A percentile compares a stretch with the other conserved stretches of the same genome.
Evolutionary conservation across 768 basidiomycete genomes (phyloP).

Genomic region (Zangia roseola): DNA sequence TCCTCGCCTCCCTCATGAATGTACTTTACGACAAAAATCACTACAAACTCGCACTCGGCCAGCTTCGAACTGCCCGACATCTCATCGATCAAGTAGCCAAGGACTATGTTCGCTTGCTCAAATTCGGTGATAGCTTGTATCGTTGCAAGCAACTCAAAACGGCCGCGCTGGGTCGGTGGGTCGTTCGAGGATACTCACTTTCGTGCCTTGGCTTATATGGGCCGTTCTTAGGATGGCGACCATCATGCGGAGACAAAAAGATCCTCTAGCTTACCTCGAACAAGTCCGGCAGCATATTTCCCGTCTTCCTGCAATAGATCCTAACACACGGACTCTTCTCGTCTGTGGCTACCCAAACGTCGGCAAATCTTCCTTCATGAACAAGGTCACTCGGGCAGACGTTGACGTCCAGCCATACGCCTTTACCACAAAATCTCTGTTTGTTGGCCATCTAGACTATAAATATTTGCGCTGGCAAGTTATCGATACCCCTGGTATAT

Average conservation of each 20-base stretch:
- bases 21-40: slow-evolving; percentile 99
- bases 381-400: slow-evolving; percentile 98
- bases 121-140: slow-evolving; percentile 97
- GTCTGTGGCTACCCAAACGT: slow-evolving; percentile 99
- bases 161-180: slow-evolving; percentile 94
- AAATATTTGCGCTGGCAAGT: slow-evolving; percentile 99
- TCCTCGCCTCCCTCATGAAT: slow-evolving; percentile 93
- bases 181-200: slow-evolving; percentile 10
- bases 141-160: slow-evolving; percentile 98
- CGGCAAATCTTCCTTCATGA: slow-evolving; percentile 98
- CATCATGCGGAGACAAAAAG: slow-evolving; percentile 97
- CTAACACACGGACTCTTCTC: slow-evolving; percentile 94
- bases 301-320: slow-evolving; percentile 97
- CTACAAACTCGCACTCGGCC: slow-evolving; percentile 97
- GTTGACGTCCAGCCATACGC: slow-evolving; percentile 99
- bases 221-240: slow-evolving; percentile 83
- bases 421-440: slow-evolving; percentile 98
- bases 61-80: slow-evolving; percentile 93
- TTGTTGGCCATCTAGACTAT: slow-evolving; percentile 98
- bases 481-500: slow-evolving; percentile 97
- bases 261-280: slow-evolving; percentile 96
- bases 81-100: slow-evolving; percentile 96
- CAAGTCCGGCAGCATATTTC: slow-evolving; percentile 99
- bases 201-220: slow-evolving; percentile 1
- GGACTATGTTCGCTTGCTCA: slow-evolving; percentile 94